phyloP scores from a whole-genome alignment of 225 moss, liverwort and hornwort species.

The Ulota crispa region DNA sequence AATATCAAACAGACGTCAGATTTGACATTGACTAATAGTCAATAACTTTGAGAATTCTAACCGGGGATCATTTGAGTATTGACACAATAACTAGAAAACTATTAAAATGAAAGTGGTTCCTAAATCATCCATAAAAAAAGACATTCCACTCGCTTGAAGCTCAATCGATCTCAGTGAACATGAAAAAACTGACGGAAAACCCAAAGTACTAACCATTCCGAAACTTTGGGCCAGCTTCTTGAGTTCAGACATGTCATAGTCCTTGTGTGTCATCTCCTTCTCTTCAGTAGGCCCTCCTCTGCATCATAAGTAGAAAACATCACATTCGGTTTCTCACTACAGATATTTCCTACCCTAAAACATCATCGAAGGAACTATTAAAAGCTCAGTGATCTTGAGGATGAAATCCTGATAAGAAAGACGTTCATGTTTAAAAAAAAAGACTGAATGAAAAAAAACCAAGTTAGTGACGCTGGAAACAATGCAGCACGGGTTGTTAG shows the following conservation, averaged over 20 bases:
- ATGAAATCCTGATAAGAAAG: background rate
- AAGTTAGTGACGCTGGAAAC: background rate
- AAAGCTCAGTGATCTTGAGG: background rate
- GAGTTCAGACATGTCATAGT: conserved; percentile 72
- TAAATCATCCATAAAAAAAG: no score
- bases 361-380: background rate
- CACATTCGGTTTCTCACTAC: background rate
- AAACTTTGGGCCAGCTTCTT: conserved; percentile 64
- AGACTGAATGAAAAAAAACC: background rate
- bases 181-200: background rate
- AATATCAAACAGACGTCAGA: background rate
- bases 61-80: background rate
- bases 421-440: background rate
- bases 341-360: background rate
- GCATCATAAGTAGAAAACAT: conserved; percentile 16
- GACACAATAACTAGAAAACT: no score
- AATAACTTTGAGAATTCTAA: background rate
- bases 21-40: background rate
- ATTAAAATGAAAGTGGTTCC: no score
- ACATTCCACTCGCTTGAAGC: background rate
- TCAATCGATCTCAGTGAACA: background rate
- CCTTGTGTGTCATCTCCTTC: conserved; percentile 54
- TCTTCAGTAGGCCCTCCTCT: conserved; percentile 53
- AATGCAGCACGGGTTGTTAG: background rate
- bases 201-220: conserved; percentile 47